Percentiles rank a stretch among this genome's conserved stretches.
Evolutionary conservation across 2,329 filamentous ascomycete species (phyloP).

Genomic region (Monosporascus sp.): DNA sequence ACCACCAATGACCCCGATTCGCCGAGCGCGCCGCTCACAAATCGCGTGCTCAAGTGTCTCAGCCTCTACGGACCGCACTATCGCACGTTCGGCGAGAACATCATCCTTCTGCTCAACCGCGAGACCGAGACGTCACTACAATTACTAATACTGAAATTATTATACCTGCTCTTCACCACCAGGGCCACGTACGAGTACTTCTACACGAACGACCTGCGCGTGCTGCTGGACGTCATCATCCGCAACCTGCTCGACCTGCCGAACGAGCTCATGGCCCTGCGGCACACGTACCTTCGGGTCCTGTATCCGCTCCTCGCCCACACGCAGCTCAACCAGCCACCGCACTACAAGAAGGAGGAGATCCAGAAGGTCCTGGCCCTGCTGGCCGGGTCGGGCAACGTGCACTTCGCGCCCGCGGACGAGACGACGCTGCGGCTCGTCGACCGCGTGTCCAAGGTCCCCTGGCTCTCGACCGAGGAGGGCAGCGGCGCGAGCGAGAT

Average conservation of each 20-base stretch:
- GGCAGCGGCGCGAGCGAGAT: conserved; percentile 38
- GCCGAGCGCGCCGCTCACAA: conserved; percentile 60
- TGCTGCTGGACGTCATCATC: conserved; percentile 91
- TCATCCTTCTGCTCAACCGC: conserved; percentile 89
- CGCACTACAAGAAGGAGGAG: conserved; percentile 88
- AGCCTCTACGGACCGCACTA: conserved; percentile 74
- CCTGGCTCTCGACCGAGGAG: conserved; percentile 51
- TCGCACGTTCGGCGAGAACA: conserved; percentile 95
- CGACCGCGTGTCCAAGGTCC: conserved; percentile 66
- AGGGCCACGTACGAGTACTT: conserved; percentile 93
- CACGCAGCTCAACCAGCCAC: conserved; percentile 80
- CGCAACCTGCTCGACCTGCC: conserved; percentile 95
- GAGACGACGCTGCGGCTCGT: conserved; percentile 75
- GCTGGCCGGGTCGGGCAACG: conserved; percentile 59
- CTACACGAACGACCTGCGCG: conserved; percentile 93
- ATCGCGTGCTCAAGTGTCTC: conserved; percentile 87
- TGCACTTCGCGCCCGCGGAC: conserved; percentile 75
- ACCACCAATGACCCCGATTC: conserved; percentile 35
- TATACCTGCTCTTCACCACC: conserved; percentile 94
- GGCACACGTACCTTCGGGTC: conserved; percentile 92
- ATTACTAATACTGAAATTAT: conserved; percentile 88
- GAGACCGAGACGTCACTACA: conserved; percentile 93
- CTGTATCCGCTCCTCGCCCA: conserved; percentile 85
- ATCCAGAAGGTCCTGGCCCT: conserved; percentile 70
- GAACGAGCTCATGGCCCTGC: conserved; percentile 68